These are phyloP conservation scores for Pseudogymnoascus sp. DNA, from an alignment of 2,329 filamentous ascomycete genomes.

Conservation along the genomic window DNA sequence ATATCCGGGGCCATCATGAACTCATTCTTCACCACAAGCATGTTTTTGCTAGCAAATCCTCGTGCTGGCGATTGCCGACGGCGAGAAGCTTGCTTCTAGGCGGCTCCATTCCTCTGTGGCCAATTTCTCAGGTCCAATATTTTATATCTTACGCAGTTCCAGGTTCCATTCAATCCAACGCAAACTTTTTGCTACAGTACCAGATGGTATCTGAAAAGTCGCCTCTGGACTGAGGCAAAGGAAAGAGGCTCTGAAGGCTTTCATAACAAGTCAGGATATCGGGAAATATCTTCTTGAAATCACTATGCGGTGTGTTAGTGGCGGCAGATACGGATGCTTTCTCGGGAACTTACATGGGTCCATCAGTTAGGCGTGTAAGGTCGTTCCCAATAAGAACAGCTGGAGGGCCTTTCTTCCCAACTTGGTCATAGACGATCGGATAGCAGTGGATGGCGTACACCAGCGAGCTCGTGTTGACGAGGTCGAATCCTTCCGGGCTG, in stretches of 20 bases:
- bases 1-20: neutral
- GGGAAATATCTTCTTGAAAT: neutral
- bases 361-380: neutral
- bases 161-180: neutral
- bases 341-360: neutral
- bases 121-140: neutral
- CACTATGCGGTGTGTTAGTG: neutral
- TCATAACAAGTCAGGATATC: neutral
- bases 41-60: neutral
- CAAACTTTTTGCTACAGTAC: neutral
- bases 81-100: neutral
- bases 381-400: constrained; percentile 24
- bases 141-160: neutral
- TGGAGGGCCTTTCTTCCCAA: constrained; percentile 19
- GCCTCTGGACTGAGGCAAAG: neutral
- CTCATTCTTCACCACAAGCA: neutral
- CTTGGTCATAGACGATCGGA: constrained; percentile 21
- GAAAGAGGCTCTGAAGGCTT: neutral
- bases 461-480: constrained; percentile 20
- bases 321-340: neutral
- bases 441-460: constrained; percentile 30
- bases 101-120: neutral
- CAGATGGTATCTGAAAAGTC: constrained; percentile 2
- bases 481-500: constrained; percentile 23
- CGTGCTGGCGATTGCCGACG: neutral